phyloP scores from a whole-genome alignment of 306 rosid species.

The cucumber (Cucumis sativus) region DNA sequence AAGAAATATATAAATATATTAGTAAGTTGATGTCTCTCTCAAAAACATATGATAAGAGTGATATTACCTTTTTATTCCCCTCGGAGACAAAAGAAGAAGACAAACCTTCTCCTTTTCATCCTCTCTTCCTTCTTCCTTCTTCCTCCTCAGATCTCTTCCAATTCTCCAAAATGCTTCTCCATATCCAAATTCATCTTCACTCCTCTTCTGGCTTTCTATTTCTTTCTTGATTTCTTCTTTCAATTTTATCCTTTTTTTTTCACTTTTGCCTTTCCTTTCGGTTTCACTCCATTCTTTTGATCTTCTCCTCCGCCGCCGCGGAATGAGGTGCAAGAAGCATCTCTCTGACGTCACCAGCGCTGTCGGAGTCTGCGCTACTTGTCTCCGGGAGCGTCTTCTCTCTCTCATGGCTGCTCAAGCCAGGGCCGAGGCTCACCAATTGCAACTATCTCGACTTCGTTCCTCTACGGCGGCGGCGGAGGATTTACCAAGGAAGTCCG shows the following conservation, averaged over 20 bases:
- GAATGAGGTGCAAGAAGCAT: slow-evolving; percentile 90
- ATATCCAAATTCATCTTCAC: background rate
- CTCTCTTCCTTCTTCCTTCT: background rate
- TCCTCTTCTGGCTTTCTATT: background rate
- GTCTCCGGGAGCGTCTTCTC: slow-evolving; percentile 81
- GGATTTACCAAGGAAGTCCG: slow-evolving; percentile 23
- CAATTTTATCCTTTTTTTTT: background rate
- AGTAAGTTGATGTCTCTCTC: background rate
- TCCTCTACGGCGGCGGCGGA: slow-evolving; percentile 20
- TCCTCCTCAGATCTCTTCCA: slow-evolving; percentile 1
- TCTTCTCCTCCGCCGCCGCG: background rate
- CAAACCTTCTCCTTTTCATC: slow-evolving; percentile 1
- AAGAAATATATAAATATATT: background rate
- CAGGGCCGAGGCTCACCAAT: slow-evolving; percentile 26
- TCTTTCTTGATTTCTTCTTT: background rate
- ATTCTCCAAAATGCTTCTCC: background rate
- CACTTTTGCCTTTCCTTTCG: background rate
- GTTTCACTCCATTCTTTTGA: background rate
- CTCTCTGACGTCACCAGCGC: slow-evolving; percentile 40
- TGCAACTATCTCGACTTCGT: slow-evolving; percentile 13
- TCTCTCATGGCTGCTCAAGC: slow-evolving; percentile 47
- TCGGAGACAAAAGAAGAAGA: background rate
- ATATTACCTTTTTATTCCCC: slow-evolving; percentile 7
- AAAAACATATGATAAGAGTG: slow-evolving; percentile 1
- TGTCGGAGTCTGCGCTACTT: slow-evolving; percentile 80